These are phyloP conservation scores for Aspergillus olivimuriae DNA, from an alignment of 495 filamentous ascomycete genomes.

Conservation along the genomic window DNA sequence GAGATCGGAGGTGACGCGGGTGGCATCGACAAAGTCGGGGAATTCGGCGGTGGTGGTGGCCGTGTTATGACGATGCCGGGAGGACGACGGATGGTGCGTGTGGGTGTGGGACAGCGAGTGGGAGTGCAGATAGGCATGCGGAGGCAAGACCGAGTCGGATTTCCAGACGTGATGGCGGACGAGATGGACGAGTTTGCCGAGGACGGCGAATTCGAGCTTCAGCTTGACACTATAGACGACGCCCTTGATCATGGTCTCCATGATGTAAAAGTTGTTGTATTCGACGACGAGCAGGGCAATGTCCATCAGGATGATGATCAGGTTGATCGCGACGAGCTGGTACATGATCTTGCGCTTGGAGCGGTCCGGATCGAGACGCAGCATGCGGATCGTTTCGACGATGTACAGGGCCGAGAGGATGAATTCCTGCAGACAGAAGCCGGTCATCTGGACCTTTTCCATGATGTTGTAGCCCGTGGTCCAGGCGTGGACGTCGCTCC, in stretches of 20 bases:
- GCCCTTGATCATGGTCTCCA: slow-evolving; percentile 55
- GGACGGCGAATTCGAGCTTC: slow-evolving; percentile 59
- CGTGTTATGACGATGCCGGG: no score
- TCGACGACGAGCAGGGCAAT: slow-evolving; percentile 50
- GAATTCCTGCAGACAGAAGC: slow-evolving; percentile 57
- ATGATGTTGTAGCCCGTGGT: slow-evolving; percentile 46
- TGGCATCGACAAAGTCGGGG: slow-evolving; percentile 42
- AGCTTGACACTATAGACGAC: slow-evolving; percentile 60
- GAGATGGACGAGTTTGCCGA: slow-evolving; percentile 42
- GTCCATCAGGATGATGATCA: slow-evolving; percentile 51
- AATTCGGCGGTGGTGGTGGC: slow-evolving; percentile 13
- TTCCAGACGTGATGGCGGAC: slow-evolving; percentile 38
- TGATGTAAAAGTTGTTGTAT: slow-evolving; percentile 49
- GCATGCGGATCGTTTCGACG: slow-evolving; percentile 45
- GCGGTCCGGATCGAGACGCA: slow-evolving; percentile 38
- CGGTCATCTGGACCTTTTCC: slow-evolving; percentile 60
- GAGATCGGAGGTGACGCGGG: slow-evolving; percentile 36
- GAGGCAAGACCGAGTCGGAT: slow-evolving; percentile 18
- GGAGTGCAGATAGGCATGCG: no score
- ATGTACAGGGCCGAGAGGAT: slow-evolving; percentile 57
- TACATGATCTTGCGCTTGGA: slow-evolving; percentile 48
- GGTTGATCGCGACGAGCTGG: slow-evolving; percentile 53
- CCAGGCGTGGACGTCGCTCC: slow-evolving; percentile 11
- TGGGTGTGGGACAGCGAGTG: no score
- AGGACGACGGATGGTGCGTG: no score